Base-by-base conservation (phyloP, 306 rosid species). In the Lathyrus tuberosus region DNA sequence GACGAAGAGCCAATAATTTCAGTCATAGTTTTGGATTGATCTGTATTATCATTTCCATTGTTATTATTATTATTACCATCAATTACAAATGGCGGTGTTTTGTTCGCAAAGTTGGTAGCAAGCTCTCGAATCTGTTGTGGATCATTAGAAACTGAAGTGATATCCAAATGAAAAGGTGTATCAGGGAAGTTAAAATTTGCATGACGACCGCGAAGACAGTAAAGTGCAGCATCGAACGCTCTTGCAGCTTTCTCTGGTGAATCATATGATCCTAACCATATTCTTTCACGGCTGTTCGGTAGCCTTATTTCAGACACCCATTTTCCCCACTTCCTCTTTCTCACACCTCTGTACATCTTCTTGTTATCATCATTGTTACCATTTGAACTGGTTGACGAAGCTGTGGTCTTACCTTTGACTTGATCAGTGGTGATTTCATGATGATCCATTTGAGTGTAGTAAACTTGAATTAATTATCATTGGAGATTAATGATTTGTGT, bases 221-320 rank as follows among this genome's bases (percentile, higher is more conserved):
- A 89, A 37, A 84, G 91, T 4, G 96, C 96, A 0, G 93, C 92
- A 61, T 89, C 96, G 22, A 89, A 89, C 3, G 96, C 96, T 31
- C 92, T 64, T 6, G 96, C 96, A 0, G 96, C 96, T 22, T 89
- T 85, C 18, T 80, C 81, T 3, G 91, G 73, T 0, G 86, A 76
- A 59, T 89, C 86, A 35, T 79, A 72, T 18, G 96, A 89, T 2
- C 96, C 96, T 5, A 89, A 60, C 96, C 96, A 89, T 8, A 89
- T 89, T 3, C 96, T 76, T 42, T 89, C 89, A 0, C 96, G 86
- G 73, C 96, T 80, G 20, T 89, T 85, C 0, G 96, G 96, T 4
- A 89, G 87, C 44, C 96, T 75, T 3, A 89, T 80, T 66, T 89
- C 96, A 1, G 87, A 89, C 0, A 89, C 96, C 91, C 91, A 89